These are phyloP conservation scores for Senecio squalidus DNA, from an alignment of 140 eudicot genomes.

Conservation along the genomic window DNA sequence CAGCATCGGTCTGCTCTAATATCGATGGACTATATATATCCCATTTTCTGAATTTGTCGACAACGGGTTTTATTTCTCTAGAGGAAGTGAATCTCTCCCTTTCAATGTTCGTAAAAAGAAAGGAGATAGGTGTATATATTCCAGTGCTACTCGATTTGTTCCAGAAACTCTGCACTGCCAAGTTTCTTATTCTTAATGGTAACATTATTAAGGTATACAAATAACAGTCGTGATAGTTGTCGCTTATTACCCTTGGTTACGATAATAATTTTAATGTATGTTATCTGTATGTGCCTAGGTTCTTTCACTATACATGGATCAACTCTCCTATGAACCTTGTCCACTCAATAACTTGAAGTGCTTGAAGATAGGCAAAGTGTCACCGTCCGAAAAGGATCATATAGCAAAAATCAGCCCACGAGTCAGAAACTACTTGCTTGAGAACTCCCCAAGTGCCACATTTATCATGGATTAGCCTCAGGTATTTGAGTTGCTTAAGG, in stretches of 20 bases:
- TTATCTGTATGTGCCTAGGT: neutral
- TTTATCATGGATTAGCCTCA: conserved; percentile 15
- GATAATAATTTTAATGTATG: too few species aligned
- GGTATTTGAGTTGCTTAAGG: too few species aligned
- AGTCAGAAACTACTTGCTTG: conserved; percentile 20
- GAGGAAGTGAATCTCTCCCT: neutral
- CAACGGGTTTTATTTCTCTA: neutral
- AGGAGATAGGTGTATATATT: neutral
- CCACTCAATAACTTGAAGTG: conserved; percentile 1
- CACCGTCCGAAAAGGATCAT: neutral
- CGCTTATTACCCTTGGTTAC: too few species aligned
- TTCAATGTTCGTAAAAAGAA: neutral
- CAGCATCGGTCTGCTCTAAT: neutral
- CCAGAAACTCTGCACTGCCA: neutral
- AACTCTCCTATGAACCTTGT: conserved; percentile 7
- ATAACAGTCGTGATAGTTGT: too few species aligned
- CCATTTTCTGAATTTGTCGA: neutral
- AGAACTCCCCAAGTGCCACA: conserved; percentile 15
- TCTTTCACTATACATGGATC: neutral
- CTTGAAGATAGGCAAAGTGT: neutral
- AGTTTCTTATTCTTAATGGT: neutral
- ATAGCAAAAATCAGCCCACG: neutral
- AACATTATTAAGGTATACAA: neutral
- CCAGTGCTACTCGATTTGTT: neutral
- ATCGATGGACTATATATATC: neutral